A percentile compares a stretch with the other conserved stretches of the same genome.
Evolutionary conservation across 768 basidiomycete species (phyloP).

Genomic region (Podaxis sp.): DNA sequence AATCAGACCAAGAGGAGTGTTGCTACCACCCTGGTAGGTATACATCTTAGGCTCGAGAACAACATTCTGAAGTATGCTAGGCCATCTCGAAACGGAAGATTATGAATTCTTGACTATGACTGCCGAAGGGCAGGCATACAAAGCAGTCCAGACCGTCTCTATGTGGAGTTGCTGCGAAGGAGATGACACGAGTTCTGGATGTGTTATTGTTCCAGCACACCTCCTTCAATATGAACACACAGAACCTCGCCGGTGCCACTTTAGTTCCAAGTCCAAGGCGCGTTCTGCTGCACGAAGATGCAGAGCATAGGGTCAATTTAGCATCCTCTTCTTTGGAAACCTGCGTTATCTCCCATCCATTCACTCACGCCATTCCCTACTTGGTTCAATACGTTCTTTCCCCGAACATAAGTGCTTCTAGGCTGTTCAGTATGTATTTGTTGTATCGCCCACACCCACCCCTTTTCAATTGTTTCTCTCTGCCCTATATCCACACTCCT

Average conservation of each 20-base stretch:
- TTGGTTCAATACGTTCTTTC: neutral
- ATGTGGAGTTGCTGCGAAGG: slow-evolving; percentile 53
- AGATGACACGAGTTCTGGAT: slow-evolving; percentile 39
- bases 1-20: slow-evolving; percentile 11
- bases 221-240: slow-evolving; percentile 3
- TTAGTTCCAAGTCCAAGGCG: neutral
- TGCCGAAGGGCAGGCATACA: slow-evolving; percentile 30
- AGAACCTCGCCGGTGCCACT: neutral
- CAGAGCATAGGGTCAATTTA: neutral
- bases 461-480: neutral
- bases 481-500: neutral
- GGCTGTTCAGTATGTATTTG: neutral
- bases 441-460: neutral
- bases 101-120: slow-evolving; percentile 43
- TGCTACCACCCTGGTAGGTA: slow-evolving; percentile 40
- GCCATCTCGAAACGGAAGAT: slow-evolving; percentile 35
- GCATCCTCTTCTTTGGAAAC: neutral
- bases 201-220: slow-evolving; percentile 24
- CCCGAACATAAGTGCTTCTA: neutral
- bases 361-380: neutral
- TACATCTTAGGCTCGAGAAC: neutral
- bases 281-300: neutral
- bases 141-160: slow-evolving; percentile 33
- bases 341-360: neutral
- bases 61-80: slow-evolving; percentile 21